These are phyloP conservation scores for Globisporangium orthogonon DNA, from an alignment of 352 stramenopile genomes.

Conservation along the genomic window DNA sequence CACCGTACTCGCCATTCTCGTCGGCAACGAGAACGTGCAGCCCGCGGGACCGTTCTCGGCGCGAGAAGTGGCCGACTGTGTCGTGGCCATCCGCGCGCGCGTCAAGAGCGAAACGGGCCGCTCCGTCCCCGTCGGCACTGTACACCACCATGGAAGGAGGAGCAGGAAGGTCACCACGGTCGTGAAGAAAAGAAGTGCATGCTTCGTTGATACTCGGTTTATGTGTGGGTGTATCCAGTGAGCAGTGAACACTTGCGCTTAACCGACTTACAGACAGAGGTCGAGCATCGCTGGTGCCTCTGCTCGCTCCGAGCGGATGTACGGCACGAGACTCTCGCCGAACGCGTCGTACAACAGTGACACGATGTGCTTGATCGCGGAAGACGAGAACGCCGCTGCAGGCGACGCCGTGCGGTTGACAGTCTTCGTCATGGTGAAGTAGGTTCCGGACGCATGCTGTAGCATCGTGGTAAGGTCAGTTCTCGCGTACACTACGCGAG, in stretches of 20 bases:
- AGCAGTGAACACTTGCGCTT: not conserved
- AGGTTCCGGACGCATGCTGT: constrained; percentile 71
- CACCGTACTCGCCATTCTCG: constrained; percentile 52
- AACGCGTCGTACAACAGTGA: constrained; percentile 71
- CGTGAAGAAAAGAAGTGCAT: not conserved
- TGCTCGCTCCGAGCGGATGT: constrained; percentile 48
- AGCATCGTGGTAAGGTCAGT: not conserved
- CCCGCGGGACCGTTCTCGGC: constrained; percentile 35
- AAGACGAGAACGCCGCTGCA: constrained; percentile 22
- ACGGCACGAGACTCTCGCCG: constrained; percentile 70
- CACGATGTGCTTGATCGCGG: constrained; percentile 43
- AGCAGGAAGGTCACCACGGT: no score
- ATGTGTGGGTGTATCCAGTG: not conserved
- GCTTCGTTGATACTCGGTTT: not conserved
- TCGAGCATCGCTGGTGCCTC: constrained; percentile 36
- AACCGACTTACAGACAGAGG: constrained; percentile 26
- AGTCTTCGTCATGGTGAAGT: constrained; percentile 66
- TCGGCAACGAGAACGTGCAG: constrained; percentile 74
- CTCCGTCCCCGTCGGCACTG: constrained; percentile 49
- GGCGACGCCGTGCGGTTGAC: constrained; percentile 21
- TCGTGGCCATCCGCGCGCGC: constrained; percentile 23
- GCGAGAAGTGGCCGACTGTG: constrained; percentile 24
- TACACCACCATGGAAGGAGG: no score
- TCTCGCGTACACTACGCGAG: no score
- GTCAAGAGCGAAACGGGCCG: constrained; percentile 26